These are phyloP conservation scores for Reutealis trisperma DNA, from an alignment of 345 rosid genomes.

Conservation along the genomic window DNA sequence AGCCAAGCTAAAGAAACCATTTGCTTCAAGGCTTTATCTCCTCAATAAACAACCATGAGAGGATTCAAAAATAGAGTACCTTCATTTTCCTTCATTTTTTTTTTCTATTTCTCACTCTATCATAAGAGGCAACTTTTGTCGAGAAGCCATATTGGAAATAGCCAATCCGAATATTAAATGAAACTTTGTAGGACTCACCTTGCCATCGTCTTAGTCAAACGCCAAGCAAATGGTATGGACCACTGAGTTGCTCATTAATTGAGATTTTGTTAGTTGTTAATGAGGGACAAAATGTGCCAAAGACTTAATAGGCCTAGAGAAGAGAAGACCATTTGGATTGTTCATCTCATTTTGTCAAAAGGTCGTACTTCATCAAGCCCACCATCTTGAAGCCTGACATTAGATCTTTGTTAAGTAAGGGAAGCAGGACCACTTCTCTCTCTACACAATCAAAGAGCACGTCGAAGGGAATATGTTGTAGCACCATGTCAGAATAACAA, in stretches of 20 bases:
- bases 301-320: too few relatives aligned
- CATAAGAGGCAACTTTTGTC: conserved; percentile 56
- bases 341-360: too few relatives aligned
- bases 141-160: conserved; percentile 42
- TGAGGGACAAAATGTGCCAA: too few relatives aligned
- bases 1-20: conserved; percentile 4
- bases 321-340: too few relatives aligned
- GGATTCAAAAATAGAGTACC: conserved; percentile 30
- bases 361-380: too few relatives aligned
- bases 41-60: conserved; percentile 29
- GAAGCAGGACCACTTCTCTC: too few relatives aligned
- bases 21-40: neutral
- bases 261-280: conserved; percentile 86
- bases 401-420: too few relatives aligned
- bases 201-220: conserved; percentile 43
- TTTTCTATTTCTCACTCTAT: conserved; percentile 47
- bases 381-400: too few relatives aligned
- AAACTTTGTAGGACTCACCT: conserved; percentile 50
- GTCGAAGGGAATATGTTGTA: too few relatives aligned
- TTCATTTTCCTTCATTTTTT: conserved; percentile 38
- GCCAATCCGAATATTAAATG: conserved; percentile 51
- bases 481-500: too few relatives aligned
- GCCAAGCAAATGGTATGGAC: conserved; percentile 83
- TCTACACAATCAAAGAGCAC: too few relatives aligned
- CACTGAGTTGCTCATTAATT: conserved; percentile 48